A percentile compares a stretch with the other conserved stretches of the same genome.
Evolutionary conservation across 2,329 filamentous ascomycete species (phyloP).

Genomic region (Talaromyces albobiverticillius): DNA sequence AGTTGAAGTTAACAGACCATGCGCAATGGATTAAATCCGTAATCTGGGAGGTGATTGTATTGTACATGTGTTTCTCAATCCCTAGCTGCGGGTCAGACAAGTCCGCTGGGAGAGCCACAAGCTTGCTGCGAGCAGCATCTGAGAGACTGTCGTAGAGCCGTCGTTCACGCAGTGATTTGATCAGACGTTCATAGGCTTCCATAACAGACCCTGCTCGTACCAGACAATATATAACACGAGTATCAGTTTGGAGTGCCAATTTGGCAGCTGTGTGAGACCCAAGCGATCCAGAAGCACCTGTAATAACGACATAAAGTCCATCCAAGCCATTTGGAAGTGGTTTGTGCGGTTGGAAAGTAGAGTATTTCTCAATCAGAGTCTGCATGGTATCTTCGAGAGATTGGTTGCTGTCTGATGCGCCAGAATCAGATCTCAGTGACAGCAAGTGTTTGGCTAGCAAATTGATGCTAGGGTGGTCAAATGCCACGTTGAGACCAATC

Average conservation of each 20-base stretch:
- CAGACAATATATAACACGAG: conserved; percentile 55
- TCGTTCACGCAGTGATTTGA: conserved; percentile 41
- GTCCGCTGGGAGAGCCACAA: conserved; percentile 48
- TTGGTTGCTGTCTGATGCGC: conserved; percentile 27
- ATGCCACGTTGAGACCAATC: conserved; percentile 57
- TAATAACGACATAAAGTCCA: conserved; percentile 47
- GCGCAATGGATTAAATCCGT: conserved; percentile 61
- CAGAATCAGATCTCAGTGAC: conserved; percentile 41
- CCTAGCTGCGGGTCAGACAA: conserved; percentile 51
- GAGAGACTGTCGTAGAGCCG: conserved; percentile 26
- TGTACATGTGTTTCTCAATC: conserved; percentile 41
- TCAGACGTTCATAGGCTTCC: conserved; percentile 45
- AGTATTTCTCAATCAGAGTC: conserved; percentile 48
- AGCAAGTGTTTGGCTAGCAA: conserved; percentile 47
- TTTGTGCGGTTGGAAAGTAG: conserved; percentile 27
- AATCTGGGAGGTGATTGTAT: conserved; percentile 39
- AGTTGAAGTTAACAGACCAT: conserved; percentile 64
- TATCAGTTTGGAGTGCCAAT: conserved; percentile 32
- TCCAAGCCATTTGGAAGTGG: conserved; percentile 19
- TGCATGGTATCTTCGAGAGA: conserved; percentile 45
- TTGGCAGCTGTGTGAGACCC: conserved; percentile 57
- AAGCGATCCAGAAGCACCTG: conserved; percentile 64
- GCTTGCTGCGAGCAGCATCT: conserved; percentile 29
- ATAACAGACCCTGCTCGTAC: conserved; percentile 48
- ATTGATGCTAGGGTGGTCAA: conserved; percentile 53